phyloP scores from a whole-genome alignment of 225 moss, liverwort and hornwort species.

The Asterella californica region DNA sequence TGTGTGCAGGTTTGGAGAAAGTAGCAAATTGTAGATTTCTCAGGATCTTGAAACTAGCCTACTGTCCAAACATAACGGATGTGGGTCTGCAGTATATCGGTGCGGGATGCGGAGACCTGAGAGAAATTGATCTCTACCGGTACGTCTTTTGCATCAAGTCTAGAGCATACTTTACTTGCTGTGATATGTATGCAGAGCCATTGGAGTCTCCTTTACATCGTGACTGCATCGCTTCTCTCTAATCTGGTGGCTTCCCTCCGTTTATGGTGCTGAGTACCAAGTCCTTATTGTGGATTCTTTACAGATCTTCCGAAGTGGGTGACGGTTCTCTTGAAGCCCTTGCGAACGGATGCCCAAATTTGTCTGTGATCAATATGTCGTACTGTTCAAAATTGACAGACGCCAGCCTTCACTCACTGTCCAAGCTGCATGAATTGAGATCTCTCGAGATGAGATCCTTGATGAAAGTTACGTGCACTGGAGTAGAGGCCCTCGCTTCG shows the following conservation, averaged over 20 bases:
- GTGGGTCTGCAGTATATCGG: slow-evolving; percentile 50
- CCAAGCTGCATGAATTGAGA: slow-evolving; percentile 23
- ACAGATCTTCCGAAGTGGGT: slow-evolving; percentile 50
- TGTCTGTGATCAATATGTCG: slow-evolving; percentile 54
- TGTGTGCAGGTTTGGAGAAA: slow-evolving; percentile 55
- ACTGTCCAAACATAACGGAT: slow-evolving; percentile 53
- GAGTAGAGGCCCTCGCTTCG: slow-evolving; percentile 10
- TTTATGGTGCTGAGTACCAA: background rate
- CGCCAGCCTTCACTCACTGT: slow-evolving; percentile 34
- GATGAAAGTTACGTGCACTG: slow-evolving; percentile 21
- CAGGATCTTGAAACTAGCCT: slow-evolving; percentile 55
- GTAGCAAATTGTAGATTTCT: slow-evolving; percentile 55
- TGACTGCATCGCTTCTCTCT: background rate
- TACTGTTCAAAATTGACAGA: slow-evolving; percentile 58
- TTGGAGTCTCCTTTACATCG: too few relatives aligned
- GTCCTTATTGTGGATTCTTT: background rate
- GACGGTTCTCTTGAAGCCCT: slow-evolving; percentile 58
- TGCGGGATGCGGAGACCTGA: slow-evolving; percentile 49
- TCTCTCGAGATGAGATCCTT: slow-evolving; percentile 27
- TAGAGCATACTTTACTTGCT: background rate
- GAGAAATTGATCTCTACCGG: slow-evolving; percentile 72
- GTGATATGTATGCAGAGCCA: too few relatives aligned
- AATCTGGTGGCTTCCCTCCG: background rate
- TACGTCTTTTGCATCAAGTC: slow-evolving; percentile 7
- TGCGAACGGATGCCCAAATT: slow-evolving; percentile 48